These are phyloP conservation scores for Termitomyces sp. DNA, from an alignment of 768 basidiomycete genomes.

Conservation along the genomic window DNA sequence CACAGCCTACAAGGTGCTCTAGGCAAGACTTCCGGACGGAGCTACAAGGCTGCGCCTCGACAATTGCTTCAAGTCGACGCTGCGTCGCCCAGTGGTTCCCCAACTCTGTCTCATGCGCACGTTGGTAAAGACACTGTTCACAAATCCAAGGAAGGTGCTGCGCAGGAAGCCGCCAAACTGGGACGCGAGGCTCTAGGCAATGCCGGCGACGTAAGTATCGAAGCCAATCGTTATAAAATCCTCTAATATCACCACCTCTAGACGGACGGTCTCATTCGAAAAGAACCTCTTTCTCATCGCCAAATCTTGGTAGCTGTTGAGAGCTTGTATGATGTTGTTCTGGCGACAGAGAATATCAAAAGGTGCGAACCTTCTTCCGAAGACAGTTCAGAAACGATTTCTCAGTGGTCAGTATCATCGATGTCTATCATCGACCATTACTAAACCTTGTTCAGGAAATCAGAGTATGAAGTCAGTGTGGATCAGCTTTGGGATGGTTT, in stretches of 20 bases:
- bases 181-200: slow-evolving; percentile 68
- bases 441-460: slow-evolving; percentile 36
- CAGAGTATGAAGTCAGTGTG: slow-evolving; percentile 49
- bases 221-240: background rate
- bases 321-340: slow-evolving; percentile 74
- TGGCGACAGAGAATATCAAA: slow-evolving; percentile 81
- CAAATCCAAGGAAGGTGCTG: slow-evolving; percentile 45
- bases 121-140: slow-evolving; percentile 46
- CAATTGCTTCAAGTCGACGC: slow-evolving; percentile 89
- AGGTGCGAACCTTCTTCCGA: slow-evolving; percentile 71
- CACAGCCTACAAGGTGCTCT: slow-evolving; percentile 88
- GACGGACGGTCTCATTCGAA: slow-evolving; percentile 58
- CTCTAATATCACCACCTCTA: slow-evolving; percentile 16
- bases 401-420: slow-evolving; percentile 37
- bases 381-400: slow-evolving; percentile 37
- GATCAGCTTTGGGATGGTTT: slow-evolving; percentile 77
- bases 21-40: slow-evolving; percentile 89
- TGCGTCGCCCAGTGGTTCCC: slow-evolving; percentile 33
- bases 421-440: background rate
- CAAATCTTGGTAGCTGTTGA: slow-evolving; percentile 79
- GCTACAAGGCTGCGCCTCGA: slow-evolving; percentile 94
- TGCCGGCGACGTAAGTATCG: slow-evolving; percentile 42
- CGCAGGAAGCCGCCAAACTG: slow-evolving; percentile 69
- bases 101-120: slow-evolving; percentile 39
- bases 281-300: slow-evolving; percentile 73